phyloP scores from a whole-genome alignment of 2,329 filamentous ascomycete genomes.

The Trichoderma asperellum region DNA sequence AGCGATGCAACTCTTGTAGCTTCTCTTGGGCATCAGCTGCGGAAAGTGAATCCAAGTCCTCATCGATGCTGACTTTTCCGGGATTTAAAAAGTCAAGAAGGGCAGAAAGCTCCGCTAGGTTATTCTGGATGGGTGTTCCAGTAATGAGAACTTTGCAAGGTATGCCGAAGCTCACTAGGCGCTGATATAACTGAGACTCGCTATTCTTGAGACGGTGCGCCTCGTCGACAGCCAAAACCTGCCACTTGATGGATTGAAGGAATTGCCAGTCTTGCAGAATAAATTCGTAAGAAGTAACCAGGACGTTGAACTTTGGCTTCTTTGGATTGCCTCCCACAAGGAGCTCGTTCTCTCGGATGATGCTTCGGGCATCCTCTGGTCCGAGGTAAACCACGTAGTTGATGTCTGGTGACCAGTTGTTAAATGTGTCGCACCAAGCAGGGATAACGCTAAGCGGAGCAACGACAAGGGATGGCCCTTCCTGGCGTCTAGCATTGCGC shows the following conservation, averaged over 20 bases:
- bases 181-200: conserved; percentile 89
- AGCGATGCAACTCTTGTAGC: conserved; percentile 79
- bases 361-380: conserved; percentile 80
- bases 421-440: conserved; percentile 97
- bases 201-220: conserved; percentile 96
- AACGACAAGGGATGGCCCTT: conserved; percentile 96
- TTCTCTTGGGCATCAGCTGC: conserved; percentile 84
- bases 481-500: conserved; percentile 83
- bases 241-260: conserved; percentile 91
- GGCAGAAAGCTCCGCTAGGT: conserved; percentile 86
- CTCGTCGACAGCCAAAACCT: conserved; percentile 94
- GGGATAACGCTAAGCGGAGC: conserved; percentile 96
- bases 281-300: conserved; percentile 97
- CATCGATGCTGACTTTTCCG: conserved; percentile 88
- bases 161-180: conserved; percentile 81
- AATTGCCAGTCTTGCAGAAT: conserved; percentile 85
- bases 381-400: conserved; percentile 98
- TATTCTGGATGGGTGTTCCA: conserved; percentile 97
- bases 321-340: conserved; percentile 83
- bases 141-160: conserved; percentile 92
- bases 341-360: conserved; percentile 89
- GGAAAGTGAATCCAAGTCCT: conserved; percentile 79
- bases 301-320: conserved; percentile 95
- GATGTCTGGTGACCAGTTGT: conserved; percentile 91
- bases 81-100: conserved; percentile 96